Conservation (phyloP, 2,329 filamentous ascomycete genomes). For the Xylariaceae sp. region DNA sequence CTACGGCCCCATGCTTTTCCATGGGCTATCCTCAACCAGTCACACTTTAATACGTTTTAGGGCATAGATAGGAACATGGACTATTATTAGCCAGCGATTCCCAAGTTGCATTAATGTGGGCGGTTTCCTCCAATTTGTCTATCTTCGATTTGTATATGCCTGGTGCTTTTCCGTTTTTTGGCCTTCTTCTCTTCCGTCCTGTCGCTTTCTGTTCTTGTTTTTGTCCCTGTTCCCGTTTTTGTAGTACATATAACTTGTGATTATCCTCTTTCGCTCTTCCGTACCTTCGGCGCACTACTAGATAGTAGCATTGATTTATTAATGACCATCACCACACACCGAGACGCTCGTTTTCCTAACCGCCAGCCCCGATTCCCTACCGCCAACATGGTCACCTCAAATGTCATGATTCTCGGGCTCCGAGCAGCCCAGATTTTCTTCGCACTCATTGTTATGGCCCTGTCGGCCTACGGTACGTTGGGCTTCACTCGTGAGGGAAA, state of each 20-base stretch:
- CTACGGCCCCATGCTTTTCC: too few species aligned
- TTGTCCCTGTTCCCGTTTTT: too few species aligned
- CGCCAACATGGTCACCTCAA: conserved; percentile 44
- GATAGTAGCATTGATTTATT: conserved; percentile 24
- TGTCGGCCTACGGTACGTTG: conserved; percentile 54
- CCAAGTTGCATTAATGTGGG: conserved; percentile 28
- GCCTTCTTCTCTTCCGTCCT: conserved; percentile 25
- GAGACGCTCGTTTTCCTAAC: conserved; percentile 34
- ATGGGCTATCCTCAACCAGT: neutral
- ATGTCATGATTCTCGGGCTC: conserved; percentile 43
- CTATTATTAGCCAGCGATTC: conserved; percentile 26
- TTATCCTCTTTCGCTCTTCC: conserved; percentile 13
- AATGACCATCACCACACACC: conserved; percentile 33
- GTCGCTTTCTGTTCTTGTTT: conserved; percentile 22
- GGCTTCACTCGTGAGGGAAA: neutral
- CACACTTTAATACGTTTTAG: neutral
- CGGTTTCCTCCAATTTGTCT: conserved; percentile 20
- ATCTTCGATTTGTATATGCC: conserved; percentile 21
- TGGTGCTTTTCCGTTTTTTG: conserved; percentile 30
- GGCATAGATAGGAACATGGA: conserved; percentile 16
- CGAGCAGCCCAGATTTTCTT: conserved; percentile 51
- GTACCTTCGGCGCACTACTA: conserved; percentile 8
- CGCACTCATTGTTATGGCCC: conserved; percentile 49
- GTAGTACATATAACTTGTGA: conserved; percentile 20
- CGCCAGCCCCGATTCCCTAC: conserved; percentile 27